Evolutionary conservation across 371 early-diverging fungal species (phyloP), one percentile per base, ranked within the genome.

Genomic region (Nematocida displodere): DNA sequence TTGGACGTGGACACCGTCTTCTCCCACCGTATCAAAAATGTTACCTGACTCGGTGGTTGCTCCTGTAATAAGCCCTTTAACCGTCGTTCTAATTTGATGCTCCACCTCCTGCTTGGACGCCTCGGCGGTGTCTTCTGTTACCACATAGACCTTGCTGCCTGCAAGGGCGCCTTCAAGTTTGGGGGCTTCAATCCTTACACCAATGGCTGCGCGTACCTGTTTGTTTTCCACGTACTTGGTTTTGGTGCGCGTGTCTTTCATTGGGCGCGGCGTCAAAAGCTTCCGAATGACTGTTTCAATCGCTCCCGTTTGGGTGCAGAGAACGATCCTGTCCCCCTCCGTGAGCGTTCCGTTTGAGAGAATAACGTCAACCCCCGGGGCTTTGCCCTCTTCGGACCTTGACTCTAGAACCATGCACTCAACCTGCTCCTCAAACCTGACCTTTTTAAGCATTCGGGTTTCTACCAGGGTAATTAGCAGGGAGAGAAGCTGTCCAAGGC

Each of bases 341-440:
- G 88, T 87, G 77, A 99, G 82, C 59, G 90, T 88, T 80, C 99
- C 99, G 84, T 97, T 97, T 31, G 92, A 91, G 68, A 99, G 87
- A 50, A 99, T 90, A 47, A 94, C 98, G 86, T 99, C 99, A 67
- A 98, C 90, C 0, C 97, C 95, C 0, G 93, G 93, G 77, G 98
- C 99, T 58, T 92, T 87, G 77, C 99, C 99, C 86, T 98, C 98
- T 80, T 94, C 89, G n/a, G 94, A 93, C 87, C 97, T 95, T 78
- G 97, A 96, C 87, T 99, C 99, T 61, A 99, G 85, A 52, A 99
- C 94, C 24, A 97, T 96, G 86, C 95, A 94, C 86, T 97, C 94
- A 20, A 95, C 86, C 81, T 91, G 91, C 11, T 91, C 89, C 59
- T 92, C 85, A 81, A 94, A 95, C 91, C 92, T 95, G 62, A 97